These are phyloP conservation scores for Hypoxylon trugodes DNA, from an alignment of 495 filamentous ascomycete genomes.

Conservation along the genomic window DNA sequence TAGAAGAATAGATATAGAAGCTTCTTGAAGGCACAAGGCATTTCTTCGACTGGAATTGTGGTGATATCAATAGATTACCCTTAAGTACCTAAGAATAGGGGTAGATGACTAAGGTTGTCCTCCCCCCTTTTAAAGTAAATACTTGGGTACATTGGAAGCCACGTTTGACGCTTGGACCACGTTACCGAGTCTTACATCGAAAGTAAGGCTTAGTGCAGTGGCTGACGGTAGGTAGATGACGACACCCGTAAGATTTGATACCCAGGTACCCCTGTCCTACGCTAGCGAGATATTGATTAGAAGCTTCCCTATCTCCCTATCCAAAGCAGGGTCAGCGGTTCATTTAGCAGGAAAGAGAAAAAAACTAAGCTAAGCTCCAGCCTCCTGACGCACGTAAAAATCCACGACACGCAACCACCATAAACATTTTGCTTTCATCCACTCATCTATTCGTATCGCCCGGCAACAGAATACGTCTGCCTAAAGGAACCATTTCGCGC, in stretches of 20 bases:
- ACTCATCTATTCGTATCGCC: constrained; percentile 10
- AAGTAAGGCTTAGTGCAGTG: constrained; percentile 4
- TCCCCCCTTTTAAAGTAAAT: no score
- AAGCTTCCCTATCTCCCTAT: neutral
- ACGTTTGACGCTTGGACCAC: no score
- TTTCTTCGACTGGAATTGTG: no score
- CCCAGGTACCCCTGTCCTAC: neutral
- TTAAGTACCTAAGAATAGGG: no score
- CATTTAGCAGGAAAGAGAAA: neutral
- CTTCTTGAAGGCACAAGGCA: no score
- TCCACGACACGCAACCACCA: constrained; percentile 11
- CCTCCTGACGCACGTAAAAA: constrained; percentile 26
- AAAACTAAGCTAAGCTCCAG: constrained; percentile 18
- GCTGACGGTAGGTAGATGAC: constrained; percentile 6
- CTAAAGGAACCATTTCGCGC: constrained; percentile 7
- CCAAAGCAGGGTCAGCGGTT: neutral
- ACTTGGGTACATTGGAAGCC: no score
- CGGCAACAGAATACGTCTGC: constrained; percentile 23
- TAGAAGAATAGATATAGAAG: no score
- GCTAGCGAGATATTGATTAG: neutral
- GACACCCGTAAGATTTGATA: neutral
- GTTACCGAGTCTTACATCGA: neutral
- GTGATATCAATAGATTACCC: no score
- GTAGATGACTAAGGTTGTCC: no score
- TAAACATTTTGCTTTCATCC: no score